Conservation (phyloP, 257 asterid species). For the Echium plantagineum region DNA sequence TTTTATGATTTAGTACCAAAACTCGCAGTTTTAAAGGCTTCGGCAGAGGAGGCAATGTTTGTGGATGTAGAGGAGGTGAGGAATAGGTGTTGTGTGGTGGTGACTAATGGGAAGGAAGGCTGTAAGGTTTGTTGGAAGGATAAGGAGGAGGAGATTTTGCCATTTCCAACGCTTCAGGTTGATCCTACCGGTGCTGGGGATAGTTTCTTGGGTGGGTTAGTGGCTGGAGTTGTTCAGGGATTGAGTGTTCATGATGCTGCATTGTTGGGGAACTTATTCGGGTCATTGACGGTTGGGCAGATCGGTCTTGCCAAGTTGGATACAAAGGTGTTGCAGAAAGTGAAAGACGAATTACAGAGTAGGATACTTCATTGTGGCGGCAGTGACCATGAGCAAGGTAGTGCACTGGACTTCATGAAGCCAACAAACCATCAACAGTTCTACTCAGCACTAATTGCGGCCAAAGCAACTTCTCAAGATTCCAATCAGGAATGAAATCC, state of each 20-base stretch:
- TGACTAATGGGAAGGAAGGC: constrained; percentile 86
- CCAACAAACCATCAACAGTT: constrained; percentile 54
- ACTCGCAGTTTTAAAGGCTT: constrained; percentile 69
- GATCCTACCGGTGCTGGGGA: constrained; percentile 99
- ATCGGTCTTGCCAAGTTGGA: constrained; percentile 75
- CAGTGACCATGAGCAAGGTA: constrained; percentile 19
- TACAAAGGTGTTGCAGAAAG: constrained; percentile 52
- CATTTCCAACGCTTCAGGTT: constrained; percentile 67
- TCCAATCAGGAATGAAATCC: too few relatives aligned
- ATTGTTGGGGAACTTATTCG: constrained; percentile 79
- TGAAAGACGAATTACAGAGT: constrained; percentile 49
- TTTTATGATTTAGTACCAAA: constrained; percentile 43
- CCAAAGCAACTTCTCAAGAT: constrained; percentile 11
- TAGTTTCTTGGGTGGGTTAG: constrained; percentile 87
- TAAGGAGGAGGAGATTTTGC: constrained; percentile 51
- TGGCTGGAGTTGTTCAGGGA: constrained; percentile 64
- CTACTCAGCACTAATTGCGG: constrained; percentile 33
- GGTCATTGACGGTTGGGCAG: constrained; percentile 74
- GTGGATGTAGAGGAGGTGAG: constrained; percentile 57
- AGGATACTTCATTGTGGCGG: too few relatives aligned
- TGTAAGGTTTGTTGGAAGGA: constrained; percentile 49
- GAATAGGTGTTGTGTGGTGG: constrained; percentile 68
- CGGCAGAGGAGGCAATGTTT: constrained; percentile 73
- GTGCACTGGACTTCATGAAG: constrained; percentile 29
- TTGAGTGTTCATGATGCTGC: constrained; percentile 78